Base-by-base conservation (phyloP, 108 stramenopile genomes). In the Cyclotella distinguenda region DNA sequence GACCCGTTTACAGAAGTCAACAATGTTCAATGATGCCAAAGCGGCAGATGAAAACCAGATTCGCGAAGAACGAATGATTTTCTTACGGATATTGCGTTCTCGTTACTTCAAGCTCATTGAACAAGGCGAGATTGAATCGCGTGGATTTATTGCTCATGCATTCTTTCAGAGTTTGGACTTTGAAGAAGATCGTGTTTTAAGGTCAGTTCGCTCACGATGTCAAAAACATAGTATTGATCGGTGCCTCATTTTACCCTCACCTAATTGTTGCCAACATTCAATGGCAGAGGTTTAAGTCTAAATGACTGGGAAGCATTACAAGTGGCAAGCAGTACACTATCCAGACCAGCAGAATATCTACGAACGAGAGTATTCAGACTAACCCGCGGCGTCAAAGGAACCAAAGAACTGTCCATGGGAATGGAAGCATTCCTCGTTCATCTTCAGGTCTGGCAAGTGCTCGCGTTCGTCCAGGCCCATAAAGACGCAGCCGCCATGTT, bases 141-240 rank as follows among this genome's bases (percentile, higher is more conserved):
- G 61, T 18, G 76, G 84, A 21, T 60, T 80, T 16, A 64, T 82
- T 13, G 55, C 72, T 2, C 48, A 80, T 31, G 60, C 79, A n/a
- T 49, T 89, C 11, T 68, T 68, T 27, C 30, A 58, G 28, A 27
- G 81, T 60, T 64, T 87, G 13, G 83, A 84, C 23, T 64, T 84
- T 28, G 75, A 82, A 27, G 48, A 63, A 35, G 73, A 83, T 38
- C 57, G 52, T 19, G 83, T 81, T 31, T 12, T 32, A 6, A 1
- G 51, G 40, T 42, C n/a, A n/a, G 15, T 81, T 4, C 74, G 79
- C 15, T 75, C 51, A 36, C n/a, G n/a, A n/a, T n/a, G n/a, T n/a
- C n/a, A n/a, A n/a, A n/a, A n/a, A n/a, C n/a, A n/a, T n/a, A n/a
- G n/a, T n/a, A n/a, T n/a, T n/a, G n/a, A n/a, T n/a, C n/a, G n/a